phyloP scores from a whole-genome alignment of 495 filamentous ascomycete genomes.

The Neurospora terricola region DNA sequence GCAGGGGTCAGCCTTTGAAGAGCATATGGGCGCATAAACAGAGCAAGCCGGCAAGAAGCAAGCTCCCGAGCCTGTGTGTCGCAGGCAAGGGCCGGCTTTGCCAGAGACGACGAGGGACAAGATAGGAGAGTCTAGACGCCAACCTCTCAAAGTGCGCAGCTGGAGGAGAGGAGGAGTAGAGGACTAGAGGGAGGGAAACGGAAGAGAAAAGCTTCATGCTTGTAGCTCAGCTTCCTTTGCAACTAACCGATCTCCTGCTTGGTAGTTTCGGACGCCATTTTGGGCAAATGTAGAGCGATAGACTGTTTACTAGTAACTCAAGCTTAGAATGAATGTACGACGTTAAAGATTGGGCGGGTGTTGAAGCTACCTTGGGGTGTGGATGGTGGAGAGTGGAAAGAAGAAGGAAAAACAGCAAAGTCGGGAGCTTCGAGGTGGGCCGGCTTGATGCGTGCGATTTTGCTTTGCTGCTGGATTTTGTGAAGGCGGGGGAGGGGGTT shows the following conservation, averaged over 20 bases:
- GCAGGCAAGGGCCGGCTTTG: background rate
- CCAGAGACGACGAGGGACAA: background rate
- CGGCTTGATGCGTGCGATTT: slow-evolving; percentile 13
- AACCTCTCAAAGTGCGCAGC: background rate
- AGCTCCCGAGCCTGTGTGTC: background rate
- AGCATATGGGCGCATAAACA: background rate
- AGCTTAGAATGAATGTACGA: background rate
- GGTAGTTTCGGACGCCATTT: slow-evolving; percentile 23
- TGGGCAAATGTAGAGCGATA: slow-evolving; percentile 8
- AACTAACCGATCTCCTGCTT: slow-evolving; percentile 33
- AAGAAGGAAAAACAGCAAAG: slow-evolving; percentile 7
- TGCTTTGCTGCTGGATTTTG: slow-evolving; percentile 26
- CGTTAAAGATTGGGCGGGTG: background rate
- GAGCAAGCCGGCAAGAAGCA: background rate
- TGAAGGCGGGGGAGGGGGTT: slow-evolving; percentile 31
- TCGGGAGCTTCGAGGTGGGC: slow-evolving; percentile 4
- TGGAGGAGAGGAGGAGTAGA: background rate
- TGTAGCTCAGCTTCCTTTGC: background rate
- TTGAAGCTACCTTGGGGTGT: background rate
- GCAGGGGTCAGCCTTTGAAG: slow-evolving; percentile 3
- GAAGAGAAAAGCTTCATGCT: background rate
- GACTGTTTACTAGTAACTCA: background rate
- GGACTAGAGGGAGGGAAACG: background rate
- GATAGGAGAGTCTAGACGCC: background rate
- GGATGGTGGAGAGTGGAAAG: slow-evolving; percentile 2